Evolutionary conservation across 805 yeast species (phyloP).

Genomic region (Candida nitratophila): DNA sequence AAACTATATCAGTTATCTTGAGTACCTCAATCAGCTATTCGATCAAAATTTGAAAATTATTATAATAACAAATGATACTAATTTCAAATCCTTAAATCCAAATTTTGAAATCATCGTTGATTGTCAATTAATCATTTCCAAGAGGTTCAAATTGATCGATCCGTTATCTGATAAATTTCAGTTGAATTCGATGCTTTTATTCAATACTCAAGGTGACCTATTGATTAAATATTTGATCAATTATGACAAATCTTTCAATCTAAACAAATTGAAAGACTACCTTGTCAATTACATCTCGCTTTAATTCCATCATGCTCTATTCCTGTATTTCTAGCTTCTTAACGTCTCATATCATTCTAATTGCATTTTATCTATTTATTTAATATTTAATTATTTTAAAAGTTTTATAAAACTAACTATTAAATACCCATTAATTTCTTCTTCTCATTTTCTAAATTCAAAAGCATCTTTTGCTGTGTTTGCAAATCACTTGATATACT

Average conservation of each 20-base stretch:
- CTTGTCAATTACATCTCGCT: not conserved
- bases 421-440: slow-evolving; percentile 11
- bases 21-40: too few species aligned
- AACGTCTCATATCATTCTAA: too few species aligned
- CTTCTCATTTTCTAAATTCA: slow-evolving; percentile 23
- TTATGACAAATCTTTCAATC: not conserved
- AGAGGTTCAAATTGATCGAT: not conserved
- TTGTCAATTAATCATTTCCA: not conserved
- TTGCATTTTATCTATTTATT: too few species aligned
- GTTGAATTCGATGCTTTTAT: not conserved
- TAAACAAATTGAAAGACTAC: not conserved
- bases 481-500: slow-evolving; percentile 21
- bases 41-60: too few species aligned
- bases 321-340: too few species aligned
- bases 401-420: too few species aligned
- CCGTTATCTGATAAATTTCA: not conserved
- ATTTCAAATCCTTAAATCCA: too few species aligned
- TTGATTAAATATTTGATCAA: not conserved
- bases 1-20: too few species aligned
- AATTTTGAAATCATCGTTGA: too few species aligned
- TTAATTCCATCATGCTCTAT: too few species aligned
- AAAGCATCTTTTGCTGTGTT: slow-evolving; percentile 17
- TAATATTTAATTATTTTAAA: too few species aligned
- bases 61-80: too few species aligned
- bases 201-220: not conserved